Conservation (phyloP, 176 grass and related monocot genomes). For the Bolboschoenus planiculmis region DNA sequence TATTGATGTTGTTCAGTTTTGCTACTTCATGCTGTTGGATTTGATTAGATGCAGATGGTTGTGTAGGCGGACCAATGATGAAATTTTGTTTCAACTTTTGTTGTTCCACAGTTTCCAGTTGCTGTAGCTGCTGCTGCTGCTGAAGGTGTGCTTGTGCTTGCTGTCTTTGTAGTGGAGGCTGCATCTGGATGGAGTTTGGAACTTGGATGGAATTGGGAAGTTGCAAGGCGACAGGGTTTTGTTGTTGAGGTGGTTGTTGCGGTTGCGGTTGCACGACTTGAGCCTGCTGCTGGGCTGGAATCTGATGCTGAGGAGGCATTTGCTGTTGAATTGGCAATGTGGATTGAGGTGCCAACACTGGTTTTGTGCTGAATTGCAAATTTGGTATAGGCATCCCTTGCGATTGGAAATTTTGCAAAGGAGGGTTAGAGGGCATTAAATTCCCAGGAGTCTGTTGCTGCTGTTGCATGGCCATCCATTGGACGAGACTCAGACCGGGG, state of each 20-base stretch:
- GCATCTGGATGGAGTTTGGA: slow-evolving; percentile 38
- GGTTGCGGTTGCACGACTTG: slow-evolving; percentile 18
- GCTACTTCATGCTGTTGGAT: slow-evolving; percentile 45
- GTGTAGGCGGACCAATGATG: slow-evolving; percentile 50
- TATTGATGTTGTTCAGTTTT: slow-evolving; percentile 19
- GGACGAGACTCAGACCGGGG: slow-evolving; percentile 78
- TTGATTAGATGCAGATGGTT: slow-evolving; percentile 58
- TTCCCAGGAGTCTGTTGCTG: slow-evolving; percentile 85
- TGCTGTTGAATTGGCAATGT: slow-evolving; percentile 35
- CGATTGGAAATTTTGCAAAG: slow-evolving; percentile 50
- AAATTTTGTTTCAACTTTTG: slow-evolving; percentile 27
- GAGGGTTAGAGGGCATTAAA: slow-evolving; percentile 32
- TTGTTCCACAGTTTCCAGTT: slow-evolving; percentile 19
- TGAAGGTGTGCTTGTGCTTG: slow-evolving; percentile 40
- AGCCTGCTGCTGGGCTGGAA: slow-evolving; percentile 51
- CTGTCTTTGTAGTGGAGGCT: slow-evolving; percentile 50
- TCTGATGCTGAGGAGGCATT: slow-evolving; percentile 46
- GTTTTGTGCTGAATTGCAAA: slow-evolving; percentile 58
- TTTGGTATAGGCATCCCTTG: slow-evolving; percentile 46
- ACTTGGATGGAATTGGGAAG: slow-evolving; percentile 28
- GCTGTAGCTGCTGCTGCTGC: slow-evolving; percentile 32
- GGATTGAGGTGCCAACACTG: slow-evolving; percentile 26
- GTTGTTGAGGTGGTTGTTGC: slow-evolving; percentile 27
- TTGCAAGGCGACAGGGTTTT: slow-evolving; percentile 45
- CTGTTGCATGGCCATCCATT: slow-evolving; percentile 97